Base-by-base conservation (phyloP, 768 basidiomycete species). In the Peribolospora baueri region DNA sequence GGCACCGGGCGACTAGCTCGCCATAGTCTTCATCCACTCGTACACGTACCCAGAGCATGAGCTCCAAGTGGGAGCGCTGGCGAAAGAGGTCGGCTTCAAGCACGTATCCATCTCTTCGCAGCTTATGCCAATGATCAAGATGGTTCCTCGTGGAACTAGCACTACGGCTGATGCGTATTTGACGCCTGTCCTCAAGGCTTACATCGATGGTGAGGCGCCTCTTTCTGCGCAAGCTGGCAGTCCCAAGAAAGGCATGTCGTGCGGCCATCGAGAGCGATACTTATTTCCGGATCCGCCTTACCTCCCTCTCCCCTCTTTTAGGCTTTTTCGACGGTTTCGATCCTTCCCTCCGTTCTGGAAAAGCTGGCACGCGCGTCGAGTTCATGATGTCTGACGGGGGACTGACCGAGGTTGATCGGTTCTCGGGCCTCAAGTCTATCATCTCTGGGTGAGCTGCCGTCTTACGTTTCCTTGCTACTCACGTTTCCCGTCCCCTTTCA, bases 361-460 rank as follows among this genome's bases (percentile, higher is more conserved):
- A 13, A 63, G 38, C 58, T 52, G 53, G 56, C 37, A 58, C 61
- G 5, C 70, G 84, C 2, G 86, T 93, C 41, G 87, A 90, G 64
- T 95, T 95, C 64, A 97, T 95, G 91, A 82, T 81, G 42, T 84
- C 82, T 54, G 90, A 97, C 62, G 91, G 86, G 5, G 84, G 84
- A 5, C 69, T 90, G 7, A 70, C 86, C 36, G 82, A 85, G 64
- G 68, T 82, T 9, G 67, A 75, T 56, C 82, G 84, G 62, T 95
- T 97, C 66, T 86, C 84, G 0, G 91, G 90, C 0, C 68, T 97
- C 61, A 90, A 88, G 73, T 85, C 82, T 59, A 88, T 95, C 59
- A 68, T 93, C 43, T 87, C 84, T 61, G 85, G 25, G 84, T 25
- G 25, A 25, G 25, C 25, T 25, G 25, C 25, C 25, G 25, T 46